Percentiles rank a stretch among this genome's conserved stretches.
phyloP scores from a whole-genome alignment of 2,329 filamentous ascomycete genomes.

The Fusarium sp. region DNA sequence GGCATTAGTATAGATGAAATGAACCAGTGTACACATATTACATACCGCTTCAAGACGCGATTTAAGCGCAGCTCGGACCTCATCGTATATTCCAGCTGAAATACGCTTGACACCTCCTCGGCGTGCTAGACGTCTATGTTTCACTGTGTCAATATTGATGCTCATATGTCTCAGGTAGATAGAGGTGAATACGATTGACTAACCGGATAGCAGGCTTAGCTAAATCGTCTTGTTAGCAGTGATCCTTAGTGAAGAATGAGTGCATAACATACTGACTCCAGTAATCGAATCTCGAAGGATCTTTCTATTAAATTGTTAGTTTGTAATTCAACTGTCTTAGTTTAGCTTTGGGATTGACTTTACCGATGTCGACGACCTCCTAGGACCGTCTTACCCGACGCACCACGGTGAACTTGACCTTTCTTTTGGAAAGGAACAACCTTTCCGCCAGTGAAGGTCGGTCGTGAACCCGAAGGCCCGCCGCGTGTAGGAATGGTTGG shows the following conservation, averaged over 20 bases:
- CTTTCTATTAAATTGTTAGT: constrained; percentile 51
- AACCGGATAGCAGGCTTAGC: constrained; percentile 66
- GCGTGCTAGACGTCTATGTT: constrained; percentile 71
- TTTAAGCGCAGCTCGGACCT: constrained; percentile 63
- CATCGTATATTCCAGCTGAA: constrained; percentile 70
- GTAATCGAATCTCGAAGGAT: constrained; percentile 58
- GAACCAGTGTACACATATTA: not conserved
- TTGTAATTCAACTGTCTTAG: not conserved
- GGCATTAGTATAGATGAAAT: constrained; percentile 9
- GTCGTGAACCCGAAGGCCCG: constrained; percentile 40
- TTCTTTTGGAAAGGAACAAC: not conserved
- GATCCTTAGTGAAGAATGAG: not conserved
- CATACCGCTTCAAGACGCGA: constrained; percentile 59
- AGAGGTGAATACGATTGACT: constrained; percentile 1
- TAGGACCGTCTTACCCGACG: constrained; percentile 36
- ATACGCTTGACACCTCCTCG: constrained; percentile 83
- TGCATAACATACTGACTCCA: constrained; percentile 59
- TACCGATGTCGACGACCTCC: constrained; percentile 42
- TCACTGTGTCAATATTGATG: constrained; percentile 8
- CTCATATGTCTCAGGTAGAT: not conserved
- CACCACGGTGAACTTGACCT: not conserved
- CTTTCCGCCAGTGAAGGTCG: not conserved
- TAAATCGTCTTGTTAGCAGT: constrained; percentile 38
- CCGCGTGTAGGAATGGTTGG: constrained; percentile 34
- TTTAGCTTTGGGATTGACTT: not conserved